Evolutionary conservation across 768 basidiomycete species (phyloP), one percentile per base, ranked within the genome.

Genomic region (Psilocybe tampanensis): DNA sequence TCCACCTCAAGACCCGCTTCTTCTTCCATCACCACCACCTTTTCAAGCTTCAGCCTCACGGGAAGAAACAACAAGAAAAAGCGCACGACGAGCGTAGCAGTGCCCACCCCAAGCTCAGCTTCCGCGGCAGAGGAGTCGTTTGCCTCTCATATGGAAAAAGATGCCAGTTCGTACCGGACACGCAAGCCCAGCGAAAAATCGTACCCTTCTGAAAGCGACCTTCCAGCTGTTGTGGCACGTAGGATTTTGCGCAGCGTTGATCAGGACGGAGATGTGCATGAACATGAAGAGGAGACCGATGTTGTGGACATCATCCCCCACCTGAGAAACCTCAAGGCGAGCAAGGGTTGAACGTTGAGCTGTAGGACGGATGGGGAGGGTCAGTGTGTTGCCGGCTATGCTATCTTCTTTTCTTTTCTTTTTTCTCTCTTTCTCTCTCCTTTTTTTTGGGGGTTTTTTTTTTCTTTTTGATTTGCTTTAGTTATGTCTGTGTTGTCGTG

Each of bases 261-360:
- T 15, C 33, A 47, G 3, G 61, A 50, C 11, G 58, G 55, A 2
- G 61, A 62, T 47, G 18, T 56, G 8, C 56, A 54, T 44, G 61
- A 59, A 41, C 55, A 51, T 8, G 55, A 57, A 48, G 52, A 50
- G 52, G 59, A 60, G 55, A 54, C 52, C n/a, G 62, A 43, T 9
- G 56, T 61, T 23, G 54, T 54, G 12, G 60, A 63, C 33, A 55
- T 60, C 15, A 62, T 62, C 54, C 61, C 58, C 19, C 55, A 63
- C 50, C 23, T 63, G 52, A 39, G 62, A 24, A 52, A 47, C 21
- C 43, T 63, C 44, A 63, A 58, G 59, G 59, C 59, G 50, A 52
- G 51, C 44, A 60, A 52, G 45, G 29, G 59, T 34, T 60, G 52
- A 53, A 15, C 29, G 5, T n/a, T n/a, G n/a, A n/a, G n/a, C n/a